Percentiles rank a stretch among this genome's conserved stretches.
Evolutionary conservation across 495 filamentous ascomycete genomes (phyloP).

Genomic region (Neurospora sp.): DNA sequence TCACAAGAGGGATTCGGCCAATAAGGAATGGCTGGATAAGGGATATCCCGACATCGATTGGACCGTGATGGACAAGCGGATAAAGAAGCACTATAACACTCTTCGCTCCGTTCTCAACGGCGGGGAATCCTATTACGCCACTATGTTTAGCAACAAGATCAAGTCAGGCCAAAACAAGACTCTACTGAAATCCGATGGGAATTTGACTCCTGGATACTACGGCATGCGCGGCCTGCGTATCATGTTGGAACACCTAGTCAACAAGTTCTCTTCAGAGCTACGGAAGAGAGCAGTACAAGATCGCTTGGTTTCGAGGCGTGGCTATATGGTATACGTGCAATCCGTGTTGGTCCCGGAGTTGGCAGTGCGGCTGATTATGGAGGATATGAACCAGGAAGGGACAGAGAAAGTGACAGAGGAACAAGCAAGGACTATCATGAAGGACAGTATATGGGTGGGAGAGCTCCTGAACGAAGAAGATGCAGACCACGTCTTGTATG

Average conservation of each 20-base stretch:
- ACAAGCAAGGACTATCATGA: slow-evolving; percentile 55
- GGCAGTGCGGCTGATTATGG: slow-evolving; percentile 64
- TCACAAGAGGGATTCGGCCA: slow-evolving; percentile 52
- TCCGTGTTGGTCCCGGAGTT: slow-evolving; percentile 81
- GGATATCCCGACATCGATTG: slow-evolving; percentile 78
- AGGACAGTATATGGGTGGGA: slow-evolving; percentile 68
- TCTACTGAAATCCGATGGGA: slow-evolving; percentile 43
- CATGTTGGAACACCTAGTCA: slow-evolving; percentile 54
- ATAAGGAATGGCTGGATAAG: slow-evolving; percentile 47
- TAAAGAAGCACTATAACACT: slow-evolving; percentile 42
- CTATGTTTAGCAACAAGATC: slow-evolving; percentile 47
- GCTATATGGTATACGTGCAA: slow-evolving; percentile 69
- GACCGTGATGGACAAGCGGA: slow-evolving; percentile 52
- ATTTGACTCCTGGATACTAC: slow-evolving; percentile 67
- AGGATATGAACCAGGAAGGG: slow-evolving; percentile 44
- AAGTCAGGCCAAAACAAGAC: slow-evolving; percentile 52
- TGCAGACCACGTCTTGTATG: slow-evolving; percentile 45
- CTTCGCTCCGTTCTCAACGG: slow-evolving; percentile 52
- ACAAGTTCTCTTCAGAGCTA: slow-evolving; percentile 49
- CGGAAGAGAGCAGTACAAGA: slow-evolving; percentile 56
- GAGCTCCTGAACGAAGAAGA: slow-evolving; percentile 61
- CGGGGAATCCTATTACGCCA: slow-evolving; percentile 51
- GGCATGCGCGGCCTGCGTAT: slow-evolving; percentile 63
- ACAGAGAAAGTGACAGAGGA: no score
- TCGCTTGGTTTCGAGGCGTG: slow-evolving; percentile 55